Evolutionary conservation across 2,329 filamentous ascomycete species (phyloP).

Genomic region (Neopestalotiopsis rosae): DNA sequence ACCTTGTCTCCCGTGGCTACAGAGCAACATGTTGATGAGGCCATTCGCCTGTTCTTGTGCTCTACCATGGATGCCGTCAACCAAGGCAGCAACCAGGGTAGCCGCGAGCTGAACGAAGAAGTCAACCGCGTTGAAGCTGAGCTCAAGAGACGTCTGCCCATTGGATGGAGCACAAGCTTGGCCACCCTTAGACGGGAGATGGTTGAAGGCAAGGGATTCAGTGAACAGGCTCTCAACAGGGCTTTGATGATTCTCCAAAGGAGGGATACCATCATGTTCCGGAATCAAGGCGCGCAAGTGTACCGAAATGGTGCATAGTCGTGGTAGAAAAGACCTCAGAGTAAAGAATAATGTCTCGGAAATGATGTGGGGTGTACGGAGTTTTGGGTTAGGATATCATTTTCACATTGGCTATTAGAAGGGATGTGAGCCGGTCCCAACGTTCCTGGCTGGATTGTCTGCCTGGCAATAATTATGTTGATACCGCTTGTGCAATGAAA

Average conservation of each 20-base stretch:
- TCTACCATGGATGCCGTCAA: conserved; percentile 98
- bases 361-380: conserved; percentile 20
- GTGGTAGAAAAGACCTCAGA: not conserved
- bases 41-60: conserved; percentile 93
- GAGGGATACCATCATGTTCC: conserved; percentile 83
- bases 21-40: conserved; percentile 93
- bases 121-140: conserved; percentile 87
- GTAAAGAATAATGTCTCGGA: conserved; percentile 1
- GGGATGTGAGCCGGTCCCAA: not conserved
- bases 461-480: not conserved
- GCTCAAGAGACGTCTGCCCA: conserved; percentile 83
- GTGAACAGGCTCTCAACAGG: conserved; percentile 82
- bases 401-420: not conserved
- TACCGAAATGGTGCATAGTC: conserved; percentile 72
- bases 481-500: not conserved
- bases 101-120: conserved; percentile 90
- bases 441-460: not conserved
- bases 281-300: conserved; percentile 77
- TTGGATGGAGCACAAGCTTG: conserved; percentile 93
- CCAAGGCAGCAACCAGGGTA: conserved; percentile 82
- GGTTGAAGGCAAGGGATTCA: conserved; percentile 89
- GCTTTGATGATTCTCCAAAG: conserved; percentile 86
- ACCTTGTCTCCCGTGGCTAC: conserved; percentile 85
- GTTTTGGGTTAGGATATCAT: conserved; percentile 12
- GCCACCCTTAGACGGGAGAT: conserved; percentile 88